Percentiles rank a stretch among this genome's conserved stretches.
Evolutionary conservation across 2,329 filamentous ascomycete genomes (phyloP).

Genomic region (Thermomyces lanuginosus): DNA sequence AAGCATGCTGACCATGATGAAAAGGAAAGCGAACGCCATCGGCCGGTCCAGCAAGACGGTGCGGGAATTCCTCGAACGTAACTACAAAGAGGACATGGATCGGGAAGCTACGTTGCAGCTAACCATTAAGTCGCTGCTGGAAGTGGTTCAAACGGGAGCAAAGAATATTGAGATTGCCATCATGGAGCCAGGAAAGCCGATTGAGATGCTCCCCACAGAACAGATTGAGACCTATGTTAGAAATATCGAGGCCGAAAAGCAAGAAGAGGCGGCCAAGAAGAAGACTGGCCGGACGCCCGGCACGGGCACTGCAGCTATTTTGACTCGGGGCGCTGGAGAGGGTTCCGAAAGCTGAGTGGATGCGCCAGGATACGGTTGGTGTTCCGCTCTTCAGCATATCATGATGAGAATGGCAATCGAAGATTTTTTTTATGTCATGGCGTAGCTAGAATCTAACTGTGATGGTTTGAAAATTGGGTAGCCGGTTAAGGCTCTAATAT

Average conservation of each 20-base stretch:
- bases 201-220: conserved; percentile 89
- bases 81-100: conserved; percentile 97
- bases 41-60: conserved; percentile 98
- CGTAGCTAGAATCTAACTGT: too few species aligned
- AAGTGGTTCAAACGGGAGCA: conserved; percentile 94
- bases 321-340: conserved; percentile 43
- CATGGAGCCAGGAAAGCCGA: conserved; percentile 78
- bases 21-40: conserved; percentile 98
- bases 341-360: conserved; percentile 12
- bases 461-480: too few species aligned
- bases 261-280: conserved; percentile 95
- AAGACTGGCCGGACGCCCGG: conserved; percentile 48
- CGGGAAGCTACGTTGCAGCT: conserved; percentile 89
- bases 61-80: conserved; percentile 93
- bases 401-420: too few species aligned
- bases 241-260: conserved; percentile 98
- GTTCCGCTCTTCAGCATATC: too few species aligned
- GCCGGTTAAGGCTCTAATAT: too few species aligned
- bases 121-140: conserved; percentile 92
- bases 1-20: conserved; percentile 7
- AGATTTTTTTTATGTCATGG: too few species aligned
- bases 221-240: conserved; percentile 97
- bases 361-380: too few species aligned
- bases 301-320: conserved; percentile 46
- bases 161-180: conserved; percentile 99